phyloP scores from a whole-genome alignment of 2,329 filamentous ascomycete species.

The Plenodomus tracheiphilus region DNA sequence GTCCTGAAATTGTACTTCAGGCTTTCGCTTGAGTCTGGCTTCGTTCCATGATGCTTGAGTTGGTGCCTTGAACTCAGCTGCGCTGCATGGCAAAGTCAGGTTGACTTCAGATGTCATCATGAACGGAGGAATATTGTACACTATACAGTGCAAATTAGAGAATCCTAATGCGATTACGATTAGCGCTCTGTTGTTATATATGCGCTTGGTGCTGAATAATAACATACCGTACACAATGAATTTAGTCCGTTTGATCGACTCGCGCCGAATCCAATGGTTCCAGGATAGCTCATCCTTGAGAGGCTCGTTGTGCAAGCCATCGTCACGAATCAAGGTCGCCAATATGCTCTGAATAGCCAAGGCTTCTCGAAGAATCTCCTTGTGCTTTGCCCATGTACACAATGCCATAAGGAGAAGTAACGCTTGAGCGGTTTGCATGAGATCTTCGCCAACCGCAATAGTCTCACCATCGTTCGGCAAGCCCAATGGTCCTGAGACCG shows the following conservation, averaged over 20 bases:
- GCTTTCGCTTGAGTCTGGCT: conserved; percentile 25
- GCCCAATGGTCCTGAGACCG: conserved; percentile 31
- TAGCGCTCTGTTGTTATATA: neutral
- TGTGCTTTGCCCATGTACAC: conserved; percentile 63
- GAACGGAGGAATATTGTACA: conserved; percentile 63
- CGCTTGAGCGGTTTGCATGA: conserved; percentile 68
- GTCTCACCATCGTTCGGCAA: conserved; percentile 28
- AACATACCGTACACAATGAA: conserved; percentile 56
- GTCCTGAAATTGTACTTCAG: conserved; percentile 36
- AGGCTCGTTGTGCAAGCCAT: conserved; percentile 57
- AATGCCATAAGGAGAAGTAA: conserved; percentile 64
- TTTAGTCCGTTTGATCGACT: conserved; percentile 59
- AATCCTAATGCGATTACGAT: conserved; percentile 33
- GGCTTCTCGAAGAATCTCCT: conserved; percentile 60
- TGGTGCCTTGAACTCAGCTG: conserved; percentile 59
- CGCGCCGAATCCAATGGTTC: conserved; percentile 58
- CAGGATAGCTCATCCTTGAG: conserved; percentile 59
- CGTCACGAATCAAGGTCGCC: conserved; percentile 59
- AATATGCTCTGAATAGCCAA: conserved; percentile 61
- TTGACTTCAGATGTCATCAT: conserved; percentile 60
- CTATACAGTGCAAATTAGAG: conserved; percentile 64
- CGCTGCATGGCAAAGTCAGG: conserved; percentile 58
- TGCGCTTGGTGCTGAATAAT: neutral
- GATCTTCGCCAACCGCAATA: conserved; percentile 23
- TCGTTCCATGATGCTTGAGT: conserved; percentile 56